Evolutionary conservation across 306 rosid genomes (phyloP).

Genomic region (Dicorynia guianensis): DNA sequence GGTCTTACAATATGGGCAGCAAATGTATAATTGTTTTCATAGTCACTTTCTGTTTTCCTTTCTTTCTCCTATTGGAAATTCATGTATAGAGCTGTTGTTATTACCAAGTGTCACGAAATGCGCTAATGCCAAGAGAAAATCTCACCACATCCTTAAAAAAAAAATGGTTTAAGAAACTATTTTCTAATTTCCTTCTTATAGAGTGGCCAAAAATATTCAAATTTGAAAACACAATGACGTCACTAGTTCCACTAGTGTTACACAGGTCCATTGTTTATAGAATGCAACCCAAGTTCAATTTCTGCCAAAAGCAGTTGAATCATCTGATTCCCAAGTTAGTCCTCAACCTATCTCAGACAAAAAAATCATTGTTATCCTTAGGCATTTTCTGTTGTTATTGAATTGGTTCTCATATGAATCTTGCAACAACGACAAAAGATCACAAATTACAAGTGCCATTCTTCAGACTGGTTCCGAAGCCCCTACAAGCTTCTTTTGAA

Average conservation of each 20-base stretch:
- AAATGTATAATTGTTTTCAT: not conserved
- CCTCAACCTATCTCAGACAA: too few species aligned
- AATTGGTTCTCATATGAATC: slow-evolving; percentile 39
- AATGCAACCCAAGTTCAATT: too few species aligned
- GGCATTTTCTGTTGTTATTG: too few species aligned
- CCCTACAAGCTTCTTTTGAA: slow-evolving; percentile 45
- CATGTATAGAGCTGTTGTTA: slow-evolving; percentile 12
- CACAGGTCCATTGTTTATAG: too few species aligned
- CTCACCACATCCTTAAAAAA: not conserved
- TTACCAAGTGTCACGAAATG: not conserved
- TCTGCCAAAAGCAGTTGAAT: too few species aligned
- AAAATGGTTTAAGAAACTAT: not conserved
- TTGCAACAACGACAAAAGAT: slow-evolving; percentile 43
- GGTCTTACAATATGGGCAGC: slow-evolving; percentile 30
- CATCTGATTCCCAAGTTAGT: too few species aligned
- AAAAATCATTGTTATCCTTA: too few species aligned
- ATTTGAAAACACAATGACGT: not conserved
- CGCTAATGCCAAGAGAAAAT: slow-evolving; percentile 16
- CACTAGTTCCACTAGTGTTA: slow-evolving; percentile 34
- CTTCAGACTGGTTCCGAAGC: slow-evolving; percentile 18
- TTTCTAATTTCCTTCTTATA: not conserved
- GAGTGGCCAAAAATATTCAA: slow-evolving; percentile 5
- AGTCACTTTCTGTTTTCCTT: slow-evolving; percentile 28
- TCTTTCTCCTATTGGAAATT: slow-evolving; percentile 7
- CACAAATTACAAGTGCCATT: slow-evolving; percentile 37